Evolutionary conservation across 257 asterid species (phyloP), one percentile per base, ranked within the genome.

Genomic region (Ophiorrhiza pumila): DNA sequence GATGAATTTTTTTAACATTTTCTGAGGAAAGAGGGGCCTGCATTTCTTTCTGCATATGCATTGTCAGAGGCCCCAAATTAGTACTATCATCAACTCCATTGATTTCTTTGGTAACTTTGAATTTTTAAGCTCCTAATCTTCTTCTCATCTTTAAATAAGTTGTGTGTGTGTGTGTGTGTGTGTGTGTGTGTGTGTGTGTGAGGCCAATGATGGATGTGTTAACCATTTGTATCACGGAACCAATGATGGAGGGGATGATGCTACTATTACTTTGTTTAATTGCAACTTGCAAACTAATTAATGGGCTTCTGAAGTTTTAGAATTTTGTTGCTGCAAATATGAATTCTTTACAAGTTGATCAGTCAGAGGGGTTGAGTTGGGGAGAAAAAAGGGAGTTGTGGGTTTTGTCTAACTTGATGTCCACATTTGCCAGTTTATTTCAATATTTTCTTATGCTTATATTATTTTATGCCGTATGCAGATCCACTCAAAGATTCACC

Each of bases 371-470:
- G 42, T 37, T 7, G 17, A 10, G 37, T 39, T 31, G 3, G 42
- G 42, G 42, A n/a, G n/a, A n/a, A n/a, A n/a, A 66, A 17, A 6
- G 43, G 15, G 27, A 8, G 22, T 3, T 25, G 42, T 17, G 25
- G 52, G 17, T 23, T 41, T 68, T 68, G 79, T 68, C 79, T 46
- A 68, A 57, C 18, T 47, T 50, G 63, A 60, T 59, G 74, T 58
- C 74, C 79, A 35, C 61, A 49, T 69, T 61, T 25, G 71, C 64
- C 59, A 18, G 25, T 35, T 49, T 45, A n/a, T 53, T 65, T 65
- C 15, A 15, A 35, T 15, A 41, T 41, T 39, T n/a, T 53, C 23
- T 53, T 64, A 3, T 50, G 23, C 4, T 68, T 74, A 43, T 25
- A 37, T 37, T 37, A 37, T 39, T 57, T 37, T 74, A 52, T 55